A percentile compares a stretch with the other conserved stretches of the same genome.
Evolutionary conservation across 2,329 filamentous ascomycete genomes (phyloP).

Genomic region (Exserohilum rostratum): DNA sequence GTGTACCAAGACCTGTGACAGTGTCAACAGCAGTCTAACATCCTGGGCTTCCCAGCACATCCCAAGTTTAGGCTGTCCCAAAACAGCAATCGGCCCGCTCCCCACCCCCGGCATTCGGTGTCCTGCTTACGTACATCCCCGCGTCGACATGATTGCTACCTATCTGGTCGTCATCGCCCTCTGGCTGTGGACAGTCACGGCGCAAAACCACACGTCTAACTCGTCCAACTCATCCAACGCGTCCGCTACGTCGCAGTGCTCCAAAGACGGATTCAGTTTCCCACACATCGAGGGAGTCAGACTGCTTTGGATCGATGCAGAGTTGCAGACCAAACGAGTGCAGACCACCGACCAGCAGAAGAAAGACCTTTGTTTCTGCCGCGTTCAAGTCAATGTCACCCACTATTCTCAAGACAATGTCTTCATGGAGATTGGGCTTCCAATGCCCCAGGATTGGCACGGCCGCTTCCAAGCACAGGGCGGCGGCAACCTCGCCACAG

Average conservation of each 20-base stretch:
- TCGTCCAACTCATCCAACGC: too few relatives aligned
- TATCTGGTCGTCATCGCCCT: background rate
- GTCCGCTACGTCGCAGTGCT: background rate
- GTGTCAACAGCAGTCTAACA: background rate
- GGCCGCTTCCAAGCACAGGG: conserved; percentile 42
- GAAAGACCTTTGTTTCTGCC: conserved; percentile 21
- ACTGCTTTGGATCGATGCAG: background rate
- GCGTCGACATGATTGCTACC: too few relatives aligned
- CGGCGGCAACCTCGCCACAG: conserved; percentile 36
- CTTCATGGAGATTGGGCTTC: conserved; percentile 38
- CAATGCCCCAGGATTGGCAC: conserved; percentile 36
- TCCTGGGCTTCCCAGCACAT: background rate
- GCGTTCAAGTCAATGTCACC: conserved; percentile 27
- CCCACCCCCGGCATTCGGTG: background rate
- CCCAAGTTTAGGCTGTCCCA: background rate
- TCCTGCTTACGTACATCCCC: background rate
- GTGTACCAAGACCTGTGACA: background rate
- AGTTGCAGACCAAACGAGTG: background rate
- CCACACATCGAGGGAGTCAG: background rate
- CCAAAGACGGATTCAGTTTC: background rate
- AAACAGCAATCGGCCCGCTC: background rate
- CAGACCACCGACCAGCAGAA: background rate
- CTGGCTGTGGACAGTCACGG: background rate
- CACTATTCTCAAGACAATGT: conserved; percentile 32
- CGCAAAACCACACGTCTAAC: background rate